Evolutionary conservation across 2,329 filamentous ascomycete genomes (phyloP).

Genomic region (Colletotrichum sp.): DNA sequence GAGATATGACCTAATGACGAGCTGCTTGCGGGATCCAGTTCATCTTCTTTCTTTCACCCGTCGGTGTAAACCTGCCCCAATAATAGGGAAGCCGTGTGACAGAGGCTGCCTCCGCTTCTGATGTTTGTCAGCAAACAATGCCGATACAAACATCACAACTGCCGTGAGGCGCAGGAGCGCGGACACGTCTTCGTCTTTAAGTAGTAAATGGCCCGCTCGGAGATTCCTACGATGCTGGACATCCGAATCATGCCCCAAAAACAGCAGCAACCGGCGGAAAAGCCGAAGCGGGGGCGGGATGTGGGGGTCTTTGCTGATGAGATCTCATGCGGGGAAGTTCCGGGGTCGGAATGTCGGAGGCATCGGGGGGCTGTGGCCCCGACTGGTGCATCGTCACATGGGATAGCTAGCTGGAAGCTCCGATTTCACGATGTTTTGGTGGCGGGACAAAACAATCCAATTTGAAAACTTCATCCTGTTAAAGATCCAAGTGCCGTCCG

Average conservation of each 20-base stretch:
- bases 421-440: not conserved
- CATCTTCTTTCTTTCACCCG: not conserved
- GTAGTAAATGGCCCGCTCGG: not conserved
- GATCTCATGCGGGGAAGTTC: constrained; percentile 1
- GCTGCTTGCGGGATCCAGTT: not conserved
- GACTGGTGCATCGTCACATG: not conserved
- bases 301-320: not conserved
- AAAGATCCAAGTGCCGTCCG: not conserved
- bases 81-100: not conserved
- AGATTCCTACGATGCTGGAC: not conserved
- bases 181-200: not conserved
- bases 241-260: not conserved
- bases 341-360: constrained; percentile 3
- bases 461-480: not conserved
- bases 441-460: not conserved
- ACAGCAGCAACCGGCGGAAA: not conserved
- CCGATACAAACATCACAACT: not conserved
- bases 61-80: not conserved
- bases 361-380: not conserved
- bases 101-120: not conserved
- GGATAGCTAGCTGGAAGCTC: not conserved
- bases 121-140: not conserved
- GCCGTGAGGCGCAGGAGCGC: no score
- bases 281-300: constrained; percentile 1
- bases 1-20: not conserved